Evolutionary conservation across 1,284 basidiomycete genomes (phyloP).

Genomic region (Blastosporella zonata): DNA sequence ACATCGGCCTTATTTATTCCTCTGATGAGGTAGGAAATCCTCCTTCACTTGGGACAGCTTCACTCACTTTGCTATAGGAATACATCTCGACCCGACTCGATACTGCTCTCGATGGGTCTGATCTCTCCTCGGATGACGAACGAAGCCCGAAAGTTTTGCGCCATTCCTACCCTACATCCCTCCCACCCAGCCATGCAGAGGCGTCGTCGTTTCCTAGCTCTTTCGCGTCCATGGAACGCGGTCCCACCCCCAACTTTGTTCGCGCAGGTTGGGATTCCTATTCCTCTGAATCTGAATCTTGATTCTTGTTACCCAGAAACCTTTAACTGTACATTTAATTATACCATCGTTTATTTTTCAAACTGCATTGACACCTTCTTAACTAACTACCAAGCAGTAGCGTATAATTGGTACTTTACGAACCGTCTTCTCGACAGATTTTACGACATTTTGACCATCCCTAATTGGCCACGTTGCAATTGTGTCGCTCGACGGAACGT

Average conservation of each 20-base stretch:
- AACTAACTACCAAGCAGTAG: slow-evolving; percentile 5
- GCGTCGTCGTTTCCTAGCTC: slow-evolving; percentile 35
- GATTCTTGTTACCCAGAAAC: background rate
- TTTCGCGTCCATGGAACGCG: slow-evolving; percentile 35
- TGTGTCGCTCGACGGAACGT: no score
- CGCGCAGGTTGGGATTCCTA: slow-evolving; percentile 60
- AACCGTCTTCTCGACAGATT: background rate
- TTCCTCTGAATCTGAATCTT: slow-evolving; percentile 28
- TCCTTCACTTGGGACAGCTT: background rate
- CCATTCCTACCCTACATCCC: slow-evolving; percentile 25
- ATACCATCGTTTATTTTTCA: slow-evolving; percentile 14
- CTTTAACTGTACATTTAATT: slow-evolving; percentile 1
- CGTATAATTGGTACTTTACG: slow-evolving; percentile 15
- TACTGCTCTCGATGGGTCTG: slow-evolving; percentile 23
- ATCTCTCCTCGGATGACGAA: slow-evolving; percentile 25
- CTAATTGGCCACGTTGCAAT: no score
- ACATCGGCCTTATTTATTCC: slow-evolving; percentile 17
- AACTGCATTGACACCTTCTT: slow-evolving; percentile 8
- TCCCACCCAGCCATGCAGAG: slow-evolving; percentile 24
- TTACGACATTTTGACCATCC: no score
- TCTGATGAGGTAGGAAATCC: slow-evolving; percentile 22
- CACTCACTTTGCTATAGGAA: slow-evolving; percentile 5
- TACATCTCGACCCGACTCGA: slow-evolving; percentile 17
- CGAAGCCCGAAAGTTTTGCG: slow-evolving; percentile 10
- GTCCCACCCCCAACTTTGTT: slow-evolving; percentile 45